These are phyloP conservation scores for Hyaloscypha bicolor DNA, from an alignment of 495 filamentous ascomycete species.

Conservation along the genomic window DNA sequence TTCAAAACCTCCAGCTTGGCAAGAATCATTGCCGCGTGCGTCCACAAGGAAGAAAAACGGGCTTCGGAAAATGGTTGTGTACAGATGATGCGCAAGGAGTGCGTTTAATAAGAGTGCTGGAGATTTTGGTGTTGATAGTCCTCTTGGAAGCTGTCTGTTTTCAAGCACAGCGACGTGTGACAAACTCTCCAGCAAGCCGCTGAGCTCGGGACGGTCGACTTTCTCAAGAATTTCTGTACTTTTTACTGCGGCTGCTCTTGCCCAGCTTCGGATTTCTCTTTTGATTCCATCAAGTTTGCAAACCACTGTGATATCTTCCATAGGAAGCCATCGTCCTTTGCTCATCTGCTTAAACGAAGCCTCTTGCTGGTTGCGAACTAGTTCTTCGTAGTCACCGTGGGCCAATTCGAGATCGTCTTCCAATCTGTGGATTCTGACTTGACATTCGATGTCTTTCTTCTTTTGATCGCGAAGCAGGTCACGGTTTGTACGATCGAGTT, in stretches of 20 bases:
- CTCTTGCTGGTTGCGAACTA: slow-evolving; percentile 17
- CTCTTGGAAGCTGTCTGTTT: neutral
- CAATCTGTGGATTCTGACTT: neutral
- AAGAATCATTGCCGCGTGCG: neutral
- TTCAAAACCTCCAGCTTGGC: neutral
- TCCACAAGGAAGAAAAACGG: slow-evolving; percentile 13
- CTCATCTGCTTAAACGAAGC: slow-evolving; percentile 15
- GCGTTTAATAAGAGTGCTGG: slow-evolving; percentile 15
- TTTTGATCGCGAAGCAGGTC: neutral
- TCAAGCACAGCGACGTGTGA: neutral
- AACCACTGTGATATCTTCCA: slow-evolving; percentile 2
- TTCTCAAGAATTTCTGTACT: neutral
- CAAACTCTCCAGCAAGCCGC: neutral
- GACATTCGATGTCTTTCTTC: neutral
- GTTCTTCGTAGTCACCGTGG: neutral
- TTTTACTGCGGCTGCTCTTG: slow-evolving; percentile 1
- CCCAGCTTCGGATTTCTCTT: slow-evolving; percentile 10
- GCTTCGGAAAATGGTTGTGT: neutral
- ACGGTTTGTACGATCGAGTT: neutral
- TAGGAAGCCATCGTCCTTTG: slow-evolving; percentile 3
- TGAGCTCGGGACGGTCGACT: neutral
- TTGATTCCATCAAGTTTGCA: slow-evolving; percentile 5
- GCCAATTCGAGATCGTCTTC: neutral
- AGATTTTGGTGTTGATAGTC: neutral
- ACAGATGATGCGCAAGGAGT: slow-evolving; percentile 12